Evolutionary conservation across 2,329 filamentous ascomycete genomes (phyloP).

Genomic region (Penicillium sp.): DNA sequence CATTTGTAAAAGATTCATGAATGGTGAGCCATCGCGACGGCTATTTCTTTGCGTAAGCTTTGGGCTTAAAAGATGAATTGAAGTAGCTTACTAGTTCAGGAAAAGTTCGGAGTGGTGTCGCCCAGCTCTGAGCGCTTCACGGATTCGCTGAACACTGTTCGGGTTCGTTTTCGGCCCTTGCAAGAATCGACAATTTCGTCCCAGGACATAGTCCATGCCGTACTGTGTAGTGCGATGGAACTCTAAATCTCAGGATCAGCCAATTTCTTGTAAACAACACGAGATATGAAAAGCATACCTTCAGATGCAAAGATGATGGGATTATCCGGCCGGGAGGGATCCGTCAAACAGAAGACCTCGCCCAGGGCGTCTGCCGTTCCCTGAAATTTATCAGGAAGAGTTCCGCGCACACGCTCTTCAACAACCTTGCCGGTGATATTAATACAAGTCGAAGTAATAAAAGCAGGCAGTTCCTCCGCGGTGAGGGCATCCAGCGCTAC

Average conservation of each 20-base stretch:
- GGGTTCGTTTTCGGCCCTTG: conserved; percentile 71
- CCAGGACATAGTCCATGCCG: conserved; percentile 68
- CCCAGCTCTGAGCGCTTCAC: conserved; percentile 60
- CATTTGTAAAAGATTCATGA: conserved; percentile 73
- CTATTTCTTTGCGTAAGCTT: conserved; percentile 31
- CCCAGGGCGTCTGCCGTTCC: conserved; percentile 71
- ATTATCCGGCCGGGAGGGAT: conserved; percentile 70
- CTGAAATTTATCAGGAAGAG: conserved; percentile 61
- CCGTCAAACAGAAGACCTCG: conserved; percentile 74
- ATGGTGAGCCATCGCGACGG: conserved; percentile 69
- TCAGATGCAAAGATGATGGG: conserved; percentile 75
- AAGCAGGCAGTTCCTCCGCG: conserved; percentile 68
- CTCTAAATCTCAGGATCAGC: conserved; percentile 47
- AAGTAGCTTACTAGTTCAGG: conserved; percentile 63
- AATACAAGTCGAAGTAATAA: conserved; percentile 67
- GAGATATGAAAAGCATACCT: conserved; percentile 48
- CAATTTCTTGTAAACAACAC: background rate
- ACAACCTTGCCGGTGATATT: conserved; percentile 68
- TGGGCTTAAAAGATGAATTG: background rate
- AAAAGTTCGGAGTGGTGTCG: conserved; percentile 71
- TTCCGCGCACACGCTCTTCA: conserved; percentile 65
- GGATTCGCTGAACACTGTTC: conserved; percentile 62
- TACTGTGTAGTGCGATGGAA: conserved; percentile 74
- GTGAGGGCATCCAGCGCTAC: conserved; percentile 64
- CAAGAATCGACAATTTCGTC: conserved; percentile 74